Base-by-base conservation (phyloP, 257 asterid genomes). In the Penstemon davidsonii region DNA sequence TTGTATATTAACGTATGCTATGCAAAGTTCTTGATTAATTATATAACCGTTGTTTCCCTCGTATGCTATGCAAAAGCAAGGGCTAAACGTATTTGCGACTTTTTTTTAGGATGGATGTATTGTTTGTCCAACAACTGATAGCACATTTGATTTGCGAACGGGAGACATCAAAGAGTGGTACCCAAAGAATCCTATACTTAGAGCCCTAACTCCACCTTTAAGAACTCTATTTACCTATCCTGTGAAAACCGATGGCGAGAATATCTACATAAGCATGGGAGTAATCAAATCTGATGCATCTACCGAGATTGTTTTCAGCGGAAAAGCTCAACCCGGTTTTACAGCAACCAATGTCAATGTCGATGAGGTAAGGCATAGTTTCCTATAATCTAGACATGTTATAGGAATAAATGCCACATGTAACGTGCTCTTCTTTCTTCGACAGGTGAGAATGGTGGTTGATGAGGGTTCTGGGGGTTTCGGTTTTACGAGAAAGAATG, bases 111-210 rank as follows among this genome's bases (percentile, higher is more conserved):
- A 93, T 71, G 99, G 99, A 9, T 90, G 99, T 57, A 90, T 93
- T 3, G 88, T 93, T 39, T 90, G 97, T 82, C 99, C 97, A 7
- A 67, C 97, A 45, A 93, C 99, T 0, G 97, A 93, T 58, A 93
- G 97, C 88, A 88, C 97, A 5, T 93, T 93, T 64, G 90, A 84
- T 75, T 81, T 93, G 64, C 84, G 67, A 60, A 86, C 86, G 0
- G 99, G 98, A 73, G 88, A 84, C 33, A 82, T 90, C 76, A 93
- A 90, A 69, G 97, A 93, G 42, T 93, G 99, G 99, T 93, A 90
- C 63, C 97, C 99, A 0, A 90, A 88, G 62, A 93, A 90, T 68
- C 96, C 96, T 3, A 92, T 93, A 37, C 85, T 93, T 55, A 82
- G 99, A 83, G 95, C 78, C 55, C 94, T 93, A 49, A 88, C 96